Conservation (phyloP, 768 basidiomycete genomes). For the Bullera alba region DNA sequence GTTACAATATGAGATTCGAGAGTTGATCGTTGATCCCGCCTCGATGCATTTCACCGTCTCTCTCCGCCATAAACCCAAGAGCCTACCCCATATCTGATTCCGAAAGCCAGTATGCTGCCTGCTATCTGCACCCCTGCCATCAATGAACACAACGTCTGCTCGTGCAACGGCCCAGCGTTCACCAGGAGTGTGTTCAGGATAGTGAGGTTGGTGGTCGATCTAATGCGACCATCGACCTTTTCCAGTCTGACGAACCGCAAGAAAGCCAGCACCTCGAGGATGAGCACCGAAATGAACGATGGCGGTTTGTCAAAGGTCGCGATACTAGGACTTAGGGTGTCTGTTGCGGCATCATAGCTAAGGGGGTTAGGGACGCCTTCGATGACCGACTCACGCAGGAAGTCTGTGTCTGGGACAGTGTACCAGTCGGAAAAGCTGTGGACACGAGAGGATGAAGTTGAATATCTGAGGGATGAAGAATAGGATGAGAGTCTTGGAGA, state of each 20-base stretch:
- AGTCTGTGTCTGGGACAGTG: constrained; percentile 91
- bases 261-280: constrained; percentile 57
- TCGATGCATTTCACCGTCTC: constrained; percentile 61
- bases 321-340: constrained; percentile 70
- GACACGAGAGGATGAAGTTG: constrained; percentile 90
- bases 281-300: constrained; percentile 52
- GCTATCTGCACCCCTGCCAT: constrained; percentile 70
- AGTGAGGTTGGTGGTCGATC: constrained; percentile 78
- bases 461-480: constrained; percentile 98
- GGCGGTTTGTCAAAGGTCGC: constrained; percentile 59
- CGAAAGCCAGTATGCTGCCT: constrained; percentile 75
- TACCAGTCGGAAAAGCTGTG: constrained; percentile 88
- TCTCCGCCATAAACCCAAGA: constrained; percentile 87
- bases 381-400: constrained; percentile 58
- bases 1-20: constrained; percentile 84
- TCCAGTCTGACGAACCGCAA: constrained; percentile 63
- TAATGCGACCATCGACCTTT: constrained; percentile 52
- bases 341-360: constrained; percentile 69
- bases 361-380: neutral
- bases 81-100: constrained; percentile 81
- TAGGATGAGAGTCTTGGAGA: constrained; percentile 87
- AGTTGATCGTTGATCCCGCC: too few relatives aligned
- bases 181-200: constrained; percentile 80
- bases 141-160: constrained; percentile 66
- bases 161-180: constrained; percentile 73